Percentiles rank a stretch among this genome's conserved stretches.
Evolutionary conservation across 2,329 filamentous ascomycete genomes (phyloP).

Genomic region (Cucurbitaria berberidis): DNA sequence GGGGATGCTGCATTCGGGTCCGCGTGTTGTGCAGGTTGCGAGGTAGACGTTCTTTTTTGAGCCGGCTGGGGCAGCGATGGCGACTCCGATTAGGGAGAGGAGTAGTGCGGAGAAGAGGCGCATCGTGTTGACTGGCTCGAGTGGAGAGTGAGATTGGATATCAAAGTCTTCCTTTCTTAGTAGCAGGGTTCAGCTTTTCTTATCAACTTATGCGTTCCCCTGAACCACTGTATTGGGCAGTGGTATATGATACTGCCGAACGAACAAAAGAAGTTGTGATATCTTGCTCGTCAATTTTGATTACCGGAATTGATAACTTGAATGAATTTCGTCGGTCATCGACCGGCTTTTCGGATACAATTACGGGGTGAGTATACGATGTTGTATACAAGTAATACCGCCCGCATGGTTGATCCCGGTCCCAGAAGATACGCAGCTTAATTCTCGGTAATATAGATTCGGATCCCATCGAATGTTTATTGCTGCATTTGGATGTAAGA

Average conservation of each 20-base stretch:
- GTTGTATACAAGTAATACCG: neutral
- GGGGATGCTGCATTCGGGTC: neutral
- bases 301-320: neutral
- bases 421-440: neutral
- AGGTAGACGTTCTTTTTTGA: conserved; percentile 20
- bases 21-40: conserved; percentile 17
- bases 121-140: neutral
- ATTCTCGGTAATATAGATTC: conserved; percentile 10
- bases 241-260: neutral
- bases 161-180: neutral
- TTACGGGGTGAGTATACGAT: neutral
- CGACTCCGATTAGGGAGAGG: neutral
- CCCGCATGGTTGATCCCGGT: neutral
- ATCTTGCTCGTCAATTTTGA: neutral
- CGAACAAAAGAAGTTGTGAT: neutral
- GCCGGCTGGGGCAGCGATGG: conserved; percentile 4
- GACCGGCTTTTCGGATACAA: neutral
- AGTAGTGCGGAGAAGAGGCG: neutral
- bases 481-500: neutral
- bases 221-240: neutral
- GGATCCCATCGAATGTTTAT: neutral
- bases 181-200: neutral
- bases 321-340: neutral
- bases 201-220: neutral
- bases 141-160: neutral